Conservation (phyloP, 2,329 filamentous ascomycete species). For the Exophiala sp. region DNA sequence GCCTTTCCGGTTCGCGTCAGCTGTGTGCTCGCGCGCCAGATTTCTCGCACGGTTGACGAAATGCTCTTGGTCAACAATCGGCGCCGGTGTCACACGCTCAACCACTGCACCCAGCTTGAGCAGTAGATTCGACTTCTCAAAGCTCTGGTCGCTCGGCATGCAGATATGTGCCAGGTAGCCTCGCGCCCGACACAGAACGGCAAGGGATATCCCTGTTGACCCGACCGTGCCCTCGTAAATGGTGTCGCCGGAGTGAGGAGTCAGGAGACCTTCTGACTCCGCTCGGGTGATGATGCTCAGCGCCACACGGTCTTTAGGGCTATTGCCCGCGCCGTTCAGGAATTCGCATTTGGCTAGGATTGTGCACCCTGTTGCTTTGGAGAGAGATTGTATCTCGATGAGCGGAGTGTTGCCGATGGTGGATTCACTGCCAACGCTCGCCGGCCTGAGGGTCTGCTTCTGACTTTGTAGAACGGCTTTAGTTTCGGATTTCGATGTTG, state of each 20-base stretch:
- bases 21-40: slow-evolving; percentile 71
- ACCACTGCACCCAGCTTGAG: slow-evolving; percentile 88
- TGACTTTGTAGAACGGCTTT: neutral
- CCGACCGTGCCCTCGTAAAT: slow-evolving; percentile 98
- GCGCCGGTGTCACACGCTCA: slow-evolving; percentile 83
- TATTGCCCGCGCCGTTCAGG: slow-evolving; percentile 89
- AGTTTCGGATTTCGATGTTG: neutral
- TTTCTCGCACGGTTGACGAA: slow-evolving; percentile 88
- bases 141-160: slow-evolving; percentile 89
- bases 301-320: slow-evolving; percentile 92
- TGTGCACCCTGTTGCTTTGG: slow-evolving; percentile 78
- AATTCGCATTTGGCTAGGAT: slow-evolving; percentile 96
- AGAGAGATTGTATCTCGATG: slow-evolving; percentile 79
- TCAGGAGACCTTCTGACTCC: slow-evolving; percentile 71
- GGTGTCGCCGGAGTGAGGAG: slow-evolving; percentile 79
- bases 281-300: slow-evolving; percentile 82
- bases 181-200: slow-evolving; percentile 78
- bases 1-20: slow-evolving; percentile 56
- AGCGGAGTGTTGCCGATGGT: slow-evolving; percentile 93
- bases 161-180: slow-evolving; percentile 94
- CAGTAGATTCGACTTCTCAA: slow-evolving; percentile 85
- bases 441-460: slow-evolving; percentile 1
- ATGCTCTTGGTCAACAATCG: slow-evolving; percentile 88
- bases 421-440: slow-evolving; percentile 67
- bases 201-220: slow-evolving; percentile 91